phyloP scores from a whole-genome alignment of 805 yeast species.

The Pichia sporocuriosa region DNA sequence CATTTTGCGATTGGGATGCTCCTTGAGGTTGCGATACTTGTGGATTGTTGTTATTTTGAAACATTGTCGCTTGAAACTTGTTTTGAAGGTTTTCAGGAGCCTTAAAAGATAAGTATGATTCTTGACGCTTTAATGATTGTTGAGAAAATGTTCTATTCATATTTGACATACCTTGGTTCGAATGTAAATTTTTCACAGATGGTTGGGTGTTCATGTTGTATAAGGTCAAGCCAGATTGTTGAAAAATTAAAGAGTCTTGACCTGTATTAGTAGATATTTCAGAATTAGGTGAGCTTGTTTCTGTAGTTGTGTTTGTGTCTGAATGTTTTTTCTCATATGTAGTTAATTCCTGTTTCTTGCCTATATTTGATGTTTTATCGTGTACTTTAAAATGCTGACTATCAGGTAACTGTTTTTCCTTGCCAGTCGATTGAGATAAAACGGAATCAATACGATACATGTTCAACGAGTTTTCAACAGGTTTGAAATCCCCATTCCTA shows the following conservation, averaged over 20 bases:
- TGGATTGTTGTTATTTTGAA: background rate
- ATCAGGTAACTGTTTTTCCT: slow-evolving; percentile 29
- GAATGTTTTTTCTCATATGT: too few species aligned
- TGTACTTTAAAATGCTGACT: background rate
- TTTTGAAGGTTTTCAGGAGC: slow-evolving; percentile 6
- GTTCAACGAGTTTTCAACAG: slow-evolving; percentile 3
- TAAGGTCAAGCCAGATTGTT: slow-evolving; percentile 19
- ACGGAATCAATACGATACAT: slow-evolving; percentile 14
- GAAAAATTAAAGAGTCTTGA: slow-evolving; percentile 20
- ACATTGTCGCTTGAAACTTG: background rate
- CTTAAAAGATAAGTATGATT: slow-evolving; percentile 15
- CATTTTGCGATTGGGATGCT: too few species aligned
- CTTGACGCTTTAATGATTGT: slow-evolving; percentile 18
- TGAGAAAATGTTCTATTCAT: slow-evolving; percentile 7
- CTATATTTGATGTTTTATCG: background rate
- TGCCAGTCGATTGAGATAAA: slow-evolving; percentile 48
- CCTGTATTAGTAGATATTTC: slow-evolving; percentile 3
- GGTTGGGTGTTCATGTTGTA: slow-evolving; percentile 10
- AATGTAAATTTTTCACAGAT: slow-evolving; percentile 2
- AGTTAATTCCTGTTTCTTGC: background rate
- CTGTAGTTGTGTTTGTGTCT: background rate
- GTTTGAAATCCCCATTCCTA: background rate
- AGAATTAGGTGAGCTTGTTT: background rate
- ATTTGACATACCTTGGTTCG: background rate
- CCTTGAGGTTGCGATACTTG: too few species aligned